These are phyloP conservation scores for Microsporum ferrugineum DNA, from an alignment of 2,329 filamentous ascomycete genomes.

Conservation along the genomic window DNA sequence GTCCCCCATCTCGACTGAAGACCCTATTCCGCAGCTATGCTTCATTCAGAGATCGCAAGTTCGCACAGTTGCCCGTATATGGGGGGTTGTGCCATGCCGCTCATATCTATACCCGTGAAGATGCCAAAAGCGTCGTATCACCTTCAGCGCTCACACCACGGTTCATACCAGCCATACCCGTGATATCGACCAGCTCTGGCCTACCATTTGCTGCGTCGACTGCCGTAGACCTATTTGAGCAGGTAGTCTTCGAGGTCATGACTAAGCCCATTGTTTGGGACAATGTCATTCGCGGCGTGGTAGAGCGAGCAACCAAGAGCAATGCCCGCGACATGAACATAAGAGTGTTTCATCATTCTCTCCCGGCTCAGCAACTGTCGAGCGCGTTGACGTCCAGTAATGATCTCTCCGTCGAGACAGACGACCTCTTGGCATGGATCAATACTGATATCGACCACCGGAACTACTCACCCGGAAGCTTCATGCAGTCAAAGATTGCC, in stretches of 20 bases:
- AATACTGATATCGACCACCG: neutral
- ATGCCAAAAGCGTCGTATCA: constrained; percentile 13
- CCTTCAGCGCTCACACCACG: neutral
- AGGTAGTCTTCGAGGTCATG: constrained; percentile 16
- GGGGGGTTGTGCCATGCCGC: constrained; percentile 29
- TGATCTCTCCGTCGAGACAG: too few species aligned
- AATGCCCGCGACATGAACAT: constrained; percentile 15
- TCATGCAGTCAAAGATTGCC: constrained; percentile 4
- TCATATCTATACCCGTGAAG: constrained; percentile 34
- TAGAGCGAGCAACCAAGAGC: constrained; percentile 13
- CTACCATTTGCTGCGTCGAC: constrained; percentile 12
- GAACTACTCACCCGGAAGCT: neutral
- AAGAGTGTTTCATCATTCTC: constrained; percentile 21
- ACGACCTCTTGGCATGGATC: neutral
- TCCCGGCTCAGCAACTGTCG: constrained; percentile 21
- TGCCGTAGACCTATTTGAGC: constrained; percentile 14
- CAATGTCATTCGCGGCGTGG: constrained; percentile 15
- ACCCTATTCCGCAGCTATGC: constrained; percentile 16
- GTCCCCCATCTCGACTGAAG: constrained; percentile 19
- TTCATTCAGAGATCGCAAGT: constrained; percentile 16
- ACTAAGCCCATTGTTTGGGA: constrained; percentile 17
- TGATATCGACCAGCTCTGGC: constrained; percentile 16
- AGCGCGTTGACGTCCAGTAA: constrained; percentile 9
- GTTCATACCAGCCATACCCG: neutral
- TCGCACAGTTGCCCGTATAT: constrained; percentile 20